Conservation (phyloP, 129 eudicot genomes). For the Dittrichia graveolens region DNA sequence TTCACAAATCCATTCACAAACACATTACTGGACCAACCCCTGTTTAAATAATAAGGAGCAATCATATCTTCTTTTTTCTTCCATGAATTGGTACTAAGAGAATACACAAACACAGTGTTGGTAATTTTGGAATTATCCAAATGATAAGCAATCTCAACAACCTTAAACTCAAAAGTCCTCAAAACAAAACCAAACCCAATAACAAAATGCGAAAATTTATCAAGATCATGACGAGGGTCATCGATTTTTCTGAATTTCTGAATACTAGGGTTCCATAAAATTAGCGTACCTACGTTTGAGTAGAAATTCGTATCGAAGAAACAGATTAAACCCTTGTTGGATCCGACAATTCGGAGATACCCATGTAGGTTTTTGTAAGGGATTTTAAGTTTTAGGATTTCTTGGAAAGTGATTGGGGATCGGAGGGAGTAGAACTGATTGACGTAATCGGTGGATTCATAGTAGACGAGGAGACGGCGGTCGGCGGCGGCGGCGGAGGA, state of each 20-base stretch:
- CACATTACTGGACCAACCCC: constrained; percentile 41
- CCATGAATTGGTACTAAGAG: constrained; percentile 36
- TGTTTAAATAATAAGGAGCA: constrained; percentile 40
- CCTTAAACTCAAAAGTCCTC: constrained; percentile 38
- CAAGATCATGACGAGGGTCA: not conserved
- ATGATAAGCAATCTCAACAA: constrained; percentile 39
- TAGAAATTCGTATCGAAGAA: constrained; percentile 46
- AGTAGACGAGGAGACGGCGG: constrained; percentile 39
- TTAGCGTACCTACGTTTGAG: constrained; percentile 25
- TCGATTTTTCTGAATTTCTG: constrained; percentile 25
- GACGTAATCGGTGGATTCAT: constrained; percentile 42
- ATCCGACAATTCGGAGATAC: constrained; percentile 43
- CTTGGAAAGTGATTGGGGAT: constrained; percentile 26
- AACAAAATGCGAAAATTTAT: constrained; percentile 36
- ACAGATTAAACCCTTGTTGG: constrained; percentile 45
- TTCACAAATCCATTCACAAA: constrained; percentile 48
- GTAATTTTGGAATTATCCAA: not conserved
- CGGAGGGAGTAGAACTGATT: constrained; percentile 35
- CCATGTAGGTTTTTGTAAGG: constrained; percentile 40
- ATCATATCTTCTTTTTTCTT: constrained; percentile 25
- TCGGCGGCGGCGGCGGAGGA: constrained; percentile 28
- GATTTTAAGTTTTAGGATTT: constrained; percentile 19
- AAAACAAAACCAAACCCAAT: constrained; percentile 54
- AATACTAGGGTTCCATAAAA: constrained; percentile 51
- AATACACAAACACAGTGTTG: constrained; percentile 35